These are phyloP conservation scores for Gnomoniopsis smithogilvyi DNA, from an alignment of 2,329 filamentous ascomycete species.

Conservation along the genomic window DNA sequence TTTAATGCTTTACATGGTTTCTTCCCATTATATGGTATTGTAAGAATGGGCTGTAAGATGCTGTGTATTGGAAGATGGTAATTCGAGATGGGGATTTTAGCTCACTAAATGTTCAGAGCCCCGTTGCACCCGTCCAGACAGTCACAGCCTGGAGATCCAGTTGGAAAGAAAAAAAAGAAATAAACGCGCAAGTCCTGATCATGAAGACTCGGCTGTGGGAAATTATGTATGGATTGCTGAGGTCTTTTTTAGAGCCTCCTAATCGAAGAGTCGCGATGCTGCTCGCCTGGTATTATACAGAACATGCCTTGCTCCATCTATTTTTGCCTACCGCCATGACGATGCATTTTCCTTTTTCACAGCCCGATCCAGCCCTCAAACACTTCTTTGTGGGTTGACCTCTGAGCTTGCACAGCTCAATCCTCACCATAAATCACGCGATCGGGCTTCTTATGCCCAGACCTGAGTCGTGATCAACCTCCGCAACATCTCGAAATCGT, in stretches of 20 bases:
- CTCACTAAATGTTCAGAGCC: no score
- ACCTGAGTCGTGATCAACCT: neutral
- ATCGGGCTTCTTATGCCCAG: neutral
- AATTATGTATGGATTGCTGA: neutral
- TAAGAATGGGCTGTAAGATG: no score
- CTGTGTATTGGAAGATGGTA: no score
- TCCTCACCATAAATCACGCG: neutral
- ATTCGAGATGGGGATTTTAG: no score
- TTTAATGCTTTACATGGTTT: neutral
- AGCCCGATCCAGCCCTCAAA: neutral
- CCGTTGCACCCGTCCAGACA: no score
- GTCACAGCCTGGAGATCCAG: neutral
- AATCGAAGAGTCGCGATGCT: slow-evolving; percentile 13
- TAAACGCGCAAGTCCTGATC: neutral
- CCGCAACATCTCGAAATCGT: neutral
- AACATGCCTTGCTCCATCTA: neutral
- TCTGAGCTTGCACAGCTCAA: neutral
- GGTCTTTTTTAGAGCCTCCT: neutral
- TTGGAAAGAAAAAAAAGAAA: neutral
- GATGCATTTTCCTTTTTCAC: neutral
- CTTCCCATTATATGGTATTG: no score
- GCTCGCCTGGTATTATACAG: neutral
- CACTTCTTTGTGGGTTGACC: neutral
- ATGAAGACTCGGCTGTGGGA: neutral
- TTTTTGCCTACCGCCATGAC: neutral